A percentile compares a stretch with the other conserved stretches of the same genome.
These are phyloP conservation scores for Chaetoscypha palmicola DNA, from an alignment of 2,329 filamentous ascomycete genomes.

Conservation along the genomic window DNA sequence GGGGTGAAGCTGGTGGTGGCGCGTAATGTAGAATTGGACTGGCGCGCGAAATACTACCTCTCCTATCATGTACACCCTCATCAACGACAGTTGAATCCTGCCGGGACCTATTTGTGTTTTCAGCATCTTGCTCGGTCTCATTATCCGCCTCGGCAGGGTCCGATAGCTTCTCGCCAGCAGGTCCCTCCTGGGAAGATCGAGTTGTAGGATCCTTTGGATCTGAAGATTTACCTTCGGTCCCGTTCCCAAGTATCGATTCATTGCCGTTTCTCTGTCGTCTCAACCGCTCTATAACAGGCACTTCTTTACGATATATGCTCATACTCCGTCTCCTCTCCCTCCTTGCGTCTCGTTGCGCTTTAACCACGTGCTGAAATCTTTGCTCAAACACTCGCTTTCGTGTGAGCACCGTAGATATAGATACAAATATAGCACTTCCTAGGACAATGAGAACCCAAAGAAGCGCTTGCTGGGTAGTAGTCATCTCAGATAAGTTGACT, in stretches of 20 bases:
- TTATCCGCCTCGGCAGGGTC: background rate
- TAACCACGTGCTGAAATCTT: slow-evolving; percentile 48
- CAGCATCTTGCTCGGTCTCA: background rate
- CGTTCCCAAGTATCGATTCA: background rate
- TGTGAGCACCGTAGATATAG: slow-evolving; percentile 54
- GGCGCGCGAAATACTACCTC: background rate
- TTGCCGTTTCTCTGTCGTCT: background rate
- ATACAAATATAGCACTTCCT: slow-evolving; percentile 62
- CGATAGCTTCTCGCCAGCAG: background rate
- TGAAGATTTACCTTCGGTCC: background rate
- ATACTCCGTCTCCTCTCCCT: slow-evolving; percentile 9
- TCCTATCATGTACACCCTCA: background rate
- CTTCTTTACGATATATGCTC: slow-evolving; percentile 5
- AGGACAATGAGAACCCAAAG: slow-evolving; percentile 59
- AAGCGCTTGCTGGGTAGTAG: slow-evolving; percentile 60
- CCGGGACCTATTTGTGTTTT: background rate
- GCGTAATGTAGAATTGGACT: no score
- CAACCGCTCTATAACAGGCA: background rate
- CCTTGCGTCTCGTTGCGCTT: slow-evolving; percentile 32
- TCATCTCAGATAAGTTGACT: slow-evolving; percentile 55
- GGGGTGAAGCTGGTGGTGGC: slow-evolving; percentile 9
- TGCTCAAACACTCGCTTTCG: slow-evolving; percentile 56
- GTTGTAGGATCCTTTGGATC: background rate
- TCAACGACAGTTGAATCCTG: background rate
- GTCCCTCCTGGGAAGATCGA: background rate